A percentile compares a stretch with the other conserved stretches of the same genome.
Evolutionary conservation across 1,284 basidiomycete species (phyloP).

Genomic region (Blastosporella zonata): DNA sequence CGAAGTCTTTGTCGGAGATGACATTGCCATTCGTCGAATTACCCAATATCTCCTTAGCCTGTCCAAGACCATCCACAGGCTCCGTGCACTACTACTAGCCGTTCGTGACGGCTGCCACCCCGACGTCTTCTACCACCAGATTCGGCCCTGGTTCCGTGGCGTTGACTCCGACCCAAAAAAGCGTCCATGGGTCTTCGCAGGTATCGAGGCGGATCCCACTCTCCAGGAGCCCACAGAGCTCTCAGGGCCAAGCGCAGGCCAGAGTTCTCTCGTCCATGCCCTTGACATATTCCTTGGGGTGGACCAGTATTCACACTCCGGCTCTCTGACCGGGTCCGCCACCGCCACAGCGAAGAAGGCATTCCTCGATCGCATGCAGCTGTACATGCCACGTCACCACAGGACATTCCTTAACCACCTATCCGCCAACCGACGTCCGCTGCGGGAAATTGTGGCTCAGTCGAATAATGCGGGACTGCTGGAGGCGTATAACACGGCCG

Average conservation of each 20-base stretch:
- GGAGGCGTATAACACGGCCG: constrained; percentile 73
- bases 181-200: constrained; percentile 75
- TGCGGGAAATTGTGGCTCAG: constrained; percentile 47
- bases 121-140: constrained; percentile 76
- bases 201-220: constrained; percentile 54
- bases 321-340: constrained; percentile 15
- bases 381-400: constrained; percentile 92
- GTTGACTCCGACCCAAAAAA: constrained; percentile 63
- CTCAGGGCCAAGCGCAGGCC: constrained; percentile 91
- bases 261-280: constrained; percentile 88
- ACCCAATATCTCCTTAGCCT: constrained; percentile 70
- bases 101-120: constrained; percentile 79
- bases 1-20: constrained; percentile 88
- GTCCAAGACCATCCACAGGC: constrained; percentile 62
- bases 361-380: constrained; percentile 83
- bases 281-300: constrained; percentile 92
- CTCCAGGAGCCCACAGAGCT: constrained; percentile 56
- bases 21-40: constrained; percentile 71
- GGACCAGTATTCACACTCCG: constrained; percentile 45
- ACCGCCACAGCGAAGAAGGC: constrained; percentile 36
- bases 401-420: constrained; percentile 87
- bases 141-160: constrained; percentile 93
- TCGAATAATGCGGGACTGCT: constrained; percentile 37
- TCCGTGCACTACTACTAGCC: constrained; percentile 57
- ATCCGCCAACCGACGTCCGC: constrained; percentile 53